These are phyloP conservation scores for Entomortierella parvispora DNA, from an alignment of 192 early-diverging fungal genomes.

Conservation along the genomic window DNA sequence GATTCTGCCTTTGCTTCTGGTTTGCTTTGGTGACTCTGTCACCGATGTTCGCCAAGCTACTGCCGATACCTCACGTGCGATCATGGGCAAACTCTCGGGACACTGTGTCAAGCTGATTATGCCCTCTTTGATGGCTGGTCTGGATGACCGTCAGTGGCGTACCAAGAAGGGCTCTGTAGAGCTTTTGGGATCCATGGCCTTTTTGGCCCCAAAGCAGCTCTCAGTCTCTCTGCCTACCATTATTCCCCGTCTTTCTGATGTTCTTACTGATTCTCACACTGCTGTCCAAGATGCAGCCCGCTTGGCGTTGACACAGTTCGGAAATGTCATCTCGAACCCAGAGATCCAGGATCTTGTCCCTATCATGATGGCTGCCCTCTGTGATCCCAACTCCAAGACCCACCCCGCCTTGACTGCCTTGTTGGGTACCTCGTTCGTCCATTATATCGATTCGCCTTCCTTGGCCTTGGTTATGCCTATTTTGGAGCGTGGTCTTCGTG, in stretches of 20 bases:
- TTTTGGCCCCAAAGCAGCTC: conserved; percentile 95
- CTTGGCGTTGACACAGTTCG: conserved; percentile 86
- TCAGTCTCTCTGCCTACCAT: conserved; percentile 89
- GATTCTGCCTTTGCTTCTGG: conserved; percentile 87
- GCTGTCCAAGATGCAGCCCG: conserved; percentile 91
- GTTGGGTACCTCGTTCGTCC: conserved; percentile 94
- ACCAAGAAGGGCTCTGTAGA: conserved; percentile 98
- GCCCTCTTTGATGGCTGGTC: conserved; percentile 87
- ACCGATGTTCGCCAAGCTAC: conserved; percentile 88
- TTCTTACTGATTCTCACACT: conserved; percentile 91
- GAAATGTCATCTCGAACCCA: conserved; percentile 97
- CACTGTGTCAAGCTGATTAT: conserved; percentile 98
- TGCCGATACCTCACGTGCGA: conserved; percentile 85
- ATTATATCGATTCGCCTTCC: conserved; percentile 98
- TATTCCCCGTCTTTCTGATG: conserved; percentile 91
- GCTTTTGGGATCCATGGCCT: conserved; percentile 94
- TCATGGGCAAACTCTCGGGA: conserved; percentile 94
- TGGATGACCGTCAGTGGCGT: conserved; percentile 92
- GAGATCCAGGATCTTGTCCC: conserved; percentile 96
- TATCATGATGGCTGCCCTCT: conserved; percentile 82
- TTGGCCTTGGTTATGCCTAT: conserved; percentile 96
- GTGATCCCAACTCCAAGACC: conserved; percentile 91
- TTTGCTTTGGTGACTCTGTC: conserved; percentile 87
- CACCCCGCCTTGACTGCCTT: conserved; percentile 83
- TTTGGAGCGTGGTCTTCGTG: conserved; percentile 89